Base-by-base conservation (phyloP, 495 filamentous ascomycete species). In the Lindgomyces ingoldianus region DNA sequence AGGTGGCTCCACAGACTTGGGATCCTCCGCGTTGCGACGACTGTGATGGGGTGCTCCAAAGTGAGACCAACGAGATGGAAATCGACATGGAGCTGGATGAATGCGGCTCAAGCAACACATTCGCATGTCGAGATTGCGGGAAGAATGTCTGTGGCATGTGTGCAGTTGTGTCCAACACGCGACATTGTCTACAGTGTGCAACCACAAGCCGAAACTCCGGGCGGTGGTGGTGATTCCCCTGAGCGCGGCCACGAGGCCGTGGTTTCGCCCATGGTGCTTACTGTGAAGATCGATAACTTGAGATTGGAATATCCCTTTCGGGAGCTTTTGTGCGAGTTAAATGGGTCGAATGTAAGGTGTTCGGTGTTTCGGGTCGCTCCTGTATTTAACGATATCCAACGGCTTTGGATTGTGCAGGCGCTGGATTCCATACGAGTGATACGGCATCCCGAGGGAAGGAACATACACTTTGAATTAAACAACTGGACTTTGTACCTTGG, bases 11-110 rank as follows among this genome's bases (percentile, higher is more conserved):
- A 19, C 11, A 22, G 16, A 56, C 26, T 16, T 41, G 33, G 26
- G 27, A 65, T 19, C 41, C 14, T 21, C 55, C 62, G 51, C 55
- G 60, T 9, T 77, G 74, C 56, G 72, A 75, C 26, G 74, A 77
- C 48, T 77, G 74, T 69, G 74, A 77, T 27, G 29, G 44, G 19
- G 18, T 55, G 18, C 54, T 70, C 4, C 29, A 47, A n/a, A n/a
- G 22, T 16, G 58, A 65, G 1, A 25, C 10, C 3, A 36, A 56
- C 12, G 33, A 24, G 25, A 74, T 54, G 49, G 48, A 48, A 29
- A 46, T 57, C 0, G 72, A 77, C 50, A 59, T 64, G 21, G 68
- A 56, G 16, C 68, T 72, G 14, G 33, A 39, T 39, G 33, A 14
- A 14, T 14, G 6, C 33, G 14, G 14, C 14, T 18, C 3, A 26